Percentiles rank a stretch among this genome's conserved stretches.
Evolutionary conservation across 108 stramenopile species (phyloP).

Genomic region (Cyclotella cryptica): DNA sequence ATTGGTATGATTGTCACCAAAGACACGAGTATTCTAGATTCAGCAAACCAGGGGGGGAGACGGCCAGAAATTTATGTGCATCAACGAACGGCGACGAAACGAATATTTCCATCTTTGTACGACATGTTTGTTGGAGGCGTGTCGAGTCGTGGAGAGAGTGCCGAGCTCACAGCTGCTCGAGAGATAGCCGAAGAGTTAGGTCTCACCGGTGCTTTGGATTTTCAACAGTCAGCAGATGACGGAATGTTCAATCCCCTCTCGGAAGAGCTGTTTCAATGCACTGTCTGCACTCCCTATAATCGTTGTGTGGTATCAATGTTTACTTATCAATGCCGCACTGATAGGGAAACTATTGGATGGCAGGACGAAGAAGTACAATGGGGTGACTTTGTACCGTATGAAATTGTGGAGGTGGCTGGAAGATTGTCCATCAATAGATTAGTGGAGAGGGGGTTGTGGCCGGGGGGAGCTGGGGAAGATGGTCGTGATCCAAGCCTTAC

Average conservation of each 20-base stretch:
- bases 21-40: slow-evolving; percentile 36
- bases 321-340: slow-evolving; percentile 51
- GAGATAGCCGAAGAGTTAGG: slow-evolving; percentile 86
- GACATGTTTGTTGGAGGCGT: slow-evolving; percentile 92
- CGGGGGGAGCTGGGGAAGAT: slow-evolving; percentile 53
- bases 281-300: slow-evolving; percentile 81
- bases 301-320: slow-evolving; percentile 82
- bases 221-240: background rate
- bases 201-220: slow-evolving; percentile 47
- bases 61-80: slow-evolving; percentile 68
- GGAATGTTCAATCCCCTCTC: slow-evolving; percentile 37
- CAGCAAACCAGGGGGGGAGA: background rate
- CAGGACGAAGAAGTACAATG: slow-evolving; percentile 89
- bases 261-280: slow-evolving; percentile 61
- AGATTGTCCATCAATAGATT: slow-evolving; percentile 65
- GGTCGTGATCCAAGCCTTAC: background rate
- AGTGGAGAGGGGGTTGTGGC: slow-evolving; percentile 53
- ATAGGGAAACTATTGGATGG: slow-evolving; percentile 60
- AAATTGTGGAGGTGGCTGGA: slow-evolving; percentile 56
- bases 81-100: slow-evolving; percentile 70
- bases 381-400: slow-evolving; percentile 78
- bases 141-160: slow-evolving; percentile 58
- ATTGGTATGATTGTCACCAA: slow-evolving; percentile 74
- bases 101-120: slow-evolving; percentile 81
- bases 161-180: slow-evolving; percentile 65